Evolutionary conservation across 1,284 basidiomycete species (phyloP).

Genomic region (Dichomitus squalens): DNA sequence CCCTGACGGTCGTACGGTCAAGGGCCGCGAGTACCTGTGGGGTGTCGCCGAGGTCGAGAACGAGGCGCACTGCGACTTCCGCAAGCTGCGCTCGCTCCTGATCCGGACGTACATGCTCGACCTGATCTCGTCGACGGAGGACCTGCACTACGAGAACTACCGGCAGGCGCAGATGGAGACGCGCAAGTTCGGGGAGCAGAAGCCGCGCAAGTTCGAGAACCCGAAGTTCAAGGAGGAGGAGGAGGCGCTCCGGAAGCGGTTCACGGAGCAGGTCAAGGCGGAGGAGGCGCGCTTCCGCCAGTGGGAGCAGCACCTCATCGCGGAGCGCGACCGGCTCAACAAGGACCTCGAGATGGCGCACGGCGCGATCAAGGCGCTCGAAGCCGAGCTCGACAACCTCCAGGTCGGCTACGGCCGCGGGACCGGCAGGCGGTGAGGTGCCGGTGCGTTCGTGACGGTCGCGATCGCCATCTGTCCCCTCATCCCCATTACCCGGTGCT

Average conservation of each 20-base stretch:
- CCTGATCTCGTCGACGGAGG: constrained; percentile 94
- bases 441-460: background rate
- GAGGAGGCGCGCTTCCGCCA: constrained; percentile 98
- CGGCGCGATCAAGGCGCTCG: constrained; percentile 88
- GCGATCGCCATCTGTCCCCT: background rate
- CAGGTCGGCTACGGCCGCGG: constrained; percentile 84
- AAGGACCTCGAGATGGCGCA: constrained; percentile 94
- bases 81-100: constrained; percentile 93
- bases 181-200: constrained; percentile 97
- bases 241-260: constrained; percentile 93
- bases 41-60: constrained; percentile 99
- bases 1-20: constrained; percentile 89
- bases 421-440: constrained; percentile 61
- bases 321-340: constrained; percentile 95
- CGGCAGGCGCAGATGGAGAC: constrained; percentile 99
- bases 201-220: constrained; percentile 99
- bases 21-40: constrained; percentile 99
- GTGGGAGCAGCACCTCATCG: constrained; percentile 99
- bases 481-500: background rate
- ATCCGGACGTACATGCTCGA: constrained; percentile 99
- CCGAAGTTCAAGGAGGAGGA: constrained; percentile 99
- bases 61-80: constrained; percentile 99
- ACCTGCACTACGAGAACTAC: constrained; percentile 98
- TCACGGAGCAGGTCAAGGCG: constrained; percentile 99
- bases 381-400: constrained; percentile 87